A percentile compares a stretch with the other conserved stretches of the same genome.
phyloP scores from a whole-genome alignment of 805 yeast genomes.

The Spathaspora girioi region DNA sequence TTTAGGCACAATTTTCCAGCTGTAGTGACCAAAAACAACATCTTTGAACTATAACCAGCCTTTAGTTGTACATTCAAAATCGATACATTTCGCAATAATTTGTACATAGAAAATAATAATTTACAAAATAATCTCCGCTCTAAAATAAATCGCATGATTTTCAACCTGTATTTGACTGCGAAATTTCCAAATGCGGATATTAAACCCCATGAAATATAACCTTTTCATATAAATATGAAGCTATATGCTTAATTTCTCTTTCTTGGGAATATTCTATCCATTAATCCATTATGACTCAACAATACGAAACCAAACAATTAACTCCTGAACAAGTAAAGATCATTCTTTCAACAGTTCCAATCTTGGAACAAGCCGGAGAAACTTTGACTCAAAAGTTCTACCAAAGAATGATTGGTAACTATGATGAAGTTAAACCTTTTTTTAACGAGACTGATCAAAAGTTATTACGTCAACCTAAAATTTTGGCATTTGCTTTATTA shows the following conservation, averaged over 20 bases:
- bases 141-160: no score
- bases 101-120: no score
- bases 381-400: slow-evolving; percentile 54
- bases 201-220: not conserved
- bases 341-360: slow-evolving; percentile 51
- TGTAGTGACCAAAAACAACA: no score
- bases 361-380: slow-evolving; percentile 52
- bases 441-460: slow-evolving; percentile 60
- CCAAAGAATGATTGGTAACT: slow-evolving; percentile 46
- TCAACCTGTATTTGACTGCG: no score
- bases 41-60: no score
- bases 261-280: not conserved
- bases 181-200: no score
- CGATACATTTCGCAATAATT: no score
- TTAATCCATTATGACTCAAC: slow-evolving; percentile 11
- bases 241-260: not conserved
- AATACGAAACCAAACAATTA: slow-evolving; percentile 24
- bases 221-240: not conserved
- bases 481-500: slow-evolving; percentile 58
- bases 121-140: no score
- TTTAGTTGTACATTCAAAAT: no score
- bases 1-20: no score
- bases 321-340: slow-evolving; percentile 25
- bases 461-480: slow-evolving; percentile 55
- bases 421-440: slow-evolving; percentile 54